Conservation (phyloP, 164 flowering plant genomes). For the Amborella trichopoda region DNA sequence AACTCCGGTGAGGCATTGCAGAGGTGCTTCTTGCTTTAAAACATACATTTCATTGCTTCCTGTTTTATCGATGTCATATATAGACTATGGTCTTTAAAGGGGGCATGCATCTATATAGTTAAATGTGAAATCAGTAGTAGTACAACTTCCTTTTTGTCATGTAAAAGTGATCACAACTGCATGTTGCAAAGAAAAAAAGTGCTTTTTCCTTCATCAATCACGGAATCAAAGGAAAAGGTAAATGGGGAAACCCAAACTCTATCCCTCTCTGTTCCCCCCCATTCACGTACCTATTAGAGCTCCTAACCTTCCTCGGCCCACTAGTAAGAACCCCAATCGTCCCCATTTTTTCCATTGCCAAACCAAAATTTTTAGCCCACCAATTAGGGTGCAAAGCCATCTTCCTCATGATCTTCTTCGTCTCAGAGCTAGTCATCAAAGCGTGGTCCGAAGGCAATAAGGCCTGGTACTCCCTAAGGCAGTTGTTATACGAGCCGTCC, state of each 20-base stretch:
- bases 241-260: conserved; percentile 2
- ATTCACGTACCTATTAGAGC: too few species aligned
- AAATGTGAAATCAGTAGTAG: too few species aligned
- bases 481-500: conserved; percentile 7
- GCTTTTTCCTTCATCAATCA: background rate
- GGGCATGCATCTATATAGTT: too few species aligned
- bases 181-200: background rate
- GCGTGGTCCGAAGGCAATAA: conserved; percentile 13
- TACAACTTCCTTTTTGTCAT: background rate
- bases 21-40: too few species aligned
- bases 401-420: conserved; percentile 4
- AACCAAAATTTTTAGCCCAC: conserved; percentile 7
- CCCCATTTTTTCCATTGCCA: conserved; percentile 17
- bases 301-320: too few species aligned
- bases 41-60: too few species aligned
- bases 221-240: background rate
- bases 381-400: background rate
- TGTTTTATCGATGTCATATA: too few species aligned
- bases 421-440: conserved; percentile 2
- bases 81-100: too few species aligned
- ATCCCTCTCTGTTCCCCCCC: conserved; percentile 15
- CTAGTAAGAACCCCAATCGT: too few species aligned
- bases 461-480: conserved; percentile 3
- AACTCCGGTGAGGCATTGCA: too few species aligned
- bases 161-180: background rate